These are phyloP conservation scores for Cenococcum geophilum DNA, from an alignment of 495 filamentous ascomycete genomes.

Conservation along the genomic window DNA sequence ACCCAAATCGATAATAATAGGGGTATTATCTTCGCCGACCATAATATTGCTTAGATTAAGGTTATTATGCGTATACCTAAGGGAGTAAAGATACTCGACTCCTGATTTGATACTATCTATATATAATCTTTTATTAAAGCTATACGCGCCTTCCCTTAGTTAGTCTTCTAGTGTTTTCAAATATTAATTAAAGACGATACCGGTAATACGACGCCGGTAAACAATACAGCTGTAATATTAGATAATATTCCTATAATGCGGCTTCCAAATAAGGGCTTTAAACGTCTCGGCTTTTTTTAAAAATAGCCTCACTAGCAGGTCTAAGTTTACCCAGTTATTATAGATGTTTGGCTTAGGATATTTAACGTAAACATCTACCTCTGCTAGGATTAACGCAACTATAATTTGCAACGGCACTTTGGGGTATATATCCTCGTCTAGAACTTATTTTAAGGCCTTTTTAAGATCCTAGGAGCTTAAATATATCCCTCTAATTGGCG, in stretches of 20 bases:
- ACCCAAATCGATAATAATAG: slow-evolving; percentile 26
- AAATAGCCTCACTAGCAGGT: too few relatives aligned
- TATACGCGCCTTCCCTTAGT: slow-evolving; percentile 13
- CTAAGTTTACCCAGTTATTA: too few relatives aligned
- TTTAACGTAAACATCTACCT: too few relatives aligned
- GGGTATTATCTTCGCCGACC: slow-evolving; percentile 16
- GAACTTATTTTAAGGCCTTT: too few relatives aligned
- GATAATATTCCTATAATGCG: slow-evolving; percentile 20
- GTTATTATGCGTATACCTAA: slow-evolving; percentile 31
- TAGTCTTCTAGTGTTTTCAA: slow-evolving; percentile 14
- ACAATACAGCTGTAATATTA: slow-evolving; percentile 22
- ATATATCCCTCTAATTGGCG: too few relatives aligned
- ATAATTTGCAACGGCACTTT: too few relatives aligned
- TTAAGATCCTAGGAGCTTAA: too few relatives aligned
- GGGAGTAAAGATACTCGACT: slow-evolving; percentile 25
- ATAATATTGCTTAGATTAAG: slow-evolving; percentile 25
- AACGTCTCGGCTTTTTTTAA: too few relatives aligned
- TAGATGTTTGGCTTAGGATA: too few relatives aligned
- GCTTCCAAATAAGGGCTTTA: neutral
- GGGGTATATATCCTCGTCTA: too few relatives aligned
- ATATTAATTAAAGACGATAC: slow-evolving; percentile 19
- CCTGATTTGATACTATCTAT: slow-evolving; percentile 17
- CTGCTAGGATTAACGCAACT: too few relatives aligned
- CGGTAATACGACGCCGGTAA: slow-evolving; percentile 20
- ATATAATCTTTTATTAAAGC: slow-evolving; percentile 15